These are phyloP conservation scores for Leptodontidium sp. DNA, from an alignment of 2,329 filamentous ascomycete genomes.

Conservation along the genomic window DNA sequence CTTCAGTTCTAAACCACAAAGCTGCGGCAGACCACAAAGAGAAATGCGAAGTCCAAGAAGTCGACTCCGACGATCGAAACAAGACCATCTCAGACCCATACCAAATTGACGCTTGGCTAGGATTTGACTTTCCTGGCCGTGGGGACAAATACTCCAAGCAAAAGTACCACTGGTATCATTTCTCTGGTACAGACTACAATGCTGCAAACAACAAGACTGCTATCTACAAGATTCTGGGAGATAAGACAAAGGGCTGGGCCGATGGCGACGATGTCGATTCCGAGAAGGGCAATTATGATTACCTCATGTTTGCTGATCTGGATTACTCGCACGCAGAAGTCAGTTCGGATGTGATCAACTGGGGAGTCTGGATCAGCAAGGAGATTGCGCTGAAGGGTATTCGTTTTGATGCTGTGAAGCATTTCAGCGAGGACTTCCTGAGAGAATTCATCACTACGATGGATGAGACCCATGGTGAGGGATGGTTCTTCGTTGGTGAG, in stretches of 20 bases:
- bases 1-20: constrained; percentile 72
- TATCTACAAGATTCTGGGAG: constrained; percentile 71
- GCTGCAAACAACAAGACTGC: constrained; percentile 61
- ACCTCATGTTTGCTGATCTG: constrained; percentile 76
- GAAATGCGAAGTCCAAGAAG: constrained; percentile 67
- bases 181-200: constrained; percentile 74
- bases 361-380: constrained; percentile 72
- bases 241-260: constrained; percentile 69
- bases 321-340: constrained; percentile 73
- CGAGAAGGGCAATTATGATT: constrained; percentile 74
- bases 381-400: constrained; percentile 70
- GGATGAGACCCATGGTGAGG: constrained; percentile 56
- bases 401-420: constrained; percentile 76
- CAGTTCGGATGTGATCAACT: constrained; percentile 67
- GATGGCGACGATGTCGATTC: constrained; percentile 63
- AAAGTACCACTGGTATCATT: constrained; percentile 74
- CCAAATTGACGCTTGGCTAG: constrained; percentile 73
- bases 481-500: constrained; percentile 73
- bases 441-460: constrained; percentile 68
- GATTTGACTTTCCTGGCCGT: constrained; percentile 70
- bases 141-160: constrained; percentile 64
- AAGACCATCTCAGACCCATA: constrained; percentile 61
- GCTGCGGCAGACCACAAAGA: constrained; percentile 73
- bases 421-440: constrained; percentile 74
- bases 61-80: constrained; percentile 67